Conservation (phyloP, 2,329 filamentous ascomycete species). For the Metarhizium rileyi region DNA sequence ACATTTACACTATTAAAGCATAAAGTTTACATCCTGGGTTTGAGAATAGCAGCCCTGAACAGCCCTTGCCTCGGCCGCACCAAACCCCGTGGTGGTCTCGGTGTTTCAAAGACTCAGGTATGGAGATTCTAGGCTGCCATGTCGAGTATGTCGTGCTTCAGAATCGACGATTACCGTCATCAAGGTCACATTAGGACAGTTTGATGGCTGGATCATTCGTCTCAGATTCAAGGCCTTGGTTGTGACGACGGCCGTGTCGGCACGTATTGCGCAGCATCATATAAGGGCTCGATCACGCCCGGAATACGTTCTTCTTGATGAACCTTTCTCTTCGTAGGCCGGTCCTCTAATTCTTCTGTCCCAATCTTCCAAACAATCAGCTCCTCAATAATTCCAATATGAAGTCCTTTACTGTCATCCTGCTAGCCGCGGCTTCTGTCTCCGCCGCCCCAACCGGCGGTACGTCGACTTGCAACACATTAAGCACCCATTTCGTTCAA, state of each 20-base stretch:
- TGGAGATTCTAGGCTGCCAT: not conserved
- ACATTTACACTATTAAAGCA: not conserved
- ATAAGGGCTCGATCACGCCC: no score
- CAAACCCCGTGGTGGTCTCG: no score
- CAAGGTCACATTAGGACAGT: not conserved
- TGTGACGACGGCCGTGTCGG: no score
- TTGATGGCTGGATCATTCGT: not conserved
- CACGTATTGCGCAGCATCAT: no score
- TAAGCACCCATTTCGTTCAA: no score
- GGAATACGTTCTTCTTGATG: not conserved
- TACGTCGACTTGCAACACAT: not conserved
- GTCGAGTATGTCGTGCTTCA: not conserved
- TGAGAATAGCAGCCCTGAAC: not conserved
- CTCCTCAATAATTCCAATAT: not conserved
- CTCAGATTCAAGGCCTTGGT: not conserved
- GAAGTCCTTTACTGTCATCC: constrained; percentile 1
- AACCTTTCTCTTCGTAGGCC: not conserved
- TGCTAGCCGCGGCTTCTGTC: not conserved
- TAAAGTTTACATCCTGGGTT: not conserved
- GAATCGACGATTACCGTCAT: not conserved
- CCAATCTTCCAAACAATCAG: not conserved
- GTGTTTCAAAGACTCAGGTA: not conserved
- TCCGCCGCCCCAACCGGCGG: constrained; percentile 1
- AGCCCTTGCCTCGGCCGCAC: not conserved
- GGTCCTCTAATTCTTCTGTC: not conserved